These are phyloP conservation scores for Anacardium occidentale DNA, from an alignment of 345 rosid species.

Conservation along the genomic window DNA sequence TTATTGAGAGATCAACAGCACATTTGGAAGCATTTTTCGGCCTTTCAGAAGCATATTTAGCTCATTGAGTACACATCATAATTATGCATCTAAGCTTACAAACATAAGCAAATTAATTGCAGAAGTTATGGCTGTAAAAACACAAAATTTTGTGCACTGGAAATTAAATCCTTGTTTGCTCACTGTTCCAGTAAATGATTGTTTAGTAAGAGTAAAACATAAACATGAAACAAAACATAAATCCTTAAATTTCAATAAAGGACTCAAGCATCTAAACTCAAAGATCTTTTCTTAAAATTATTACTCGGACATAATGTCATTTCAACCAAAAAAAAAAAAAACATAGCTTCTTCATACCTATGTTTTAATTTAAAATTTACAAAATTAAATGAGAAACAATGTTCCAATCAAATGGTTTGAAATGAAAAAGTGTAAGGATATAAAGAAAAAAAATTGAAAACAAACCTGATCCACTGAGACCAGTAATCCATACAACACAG, in stretches of 20 bases:
- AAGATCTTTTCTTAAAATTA: background rate
- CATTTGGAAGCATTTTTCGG: background rate
- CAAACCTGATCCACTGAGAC: slow-evolving; percentile 95
- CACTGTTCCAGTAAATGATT: background rate
- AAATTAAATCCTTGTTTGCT: background rate
- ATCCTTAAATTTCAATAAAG: background rate
- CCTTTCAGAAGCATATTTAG: background rate
- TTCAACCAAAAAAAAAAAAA: background rate
- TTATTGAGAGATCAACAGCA: background rate
- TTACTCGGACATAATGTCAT: background rate
- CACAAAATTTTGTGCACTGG: background rate
- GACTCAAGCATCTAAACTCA: background rate
- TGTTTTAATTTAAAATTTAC: background rate
- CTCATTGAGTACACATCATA: background rate
- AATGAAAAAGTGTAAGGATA: background rate
- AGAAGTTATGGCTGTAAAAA: background rate
- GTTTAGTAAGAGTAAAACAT: background rate
- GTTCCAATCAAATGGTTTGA: background rate
- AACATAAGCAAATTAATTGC: background rate
- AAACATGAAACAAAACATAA: background rate
- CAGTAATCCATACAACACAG: slow-evolving; percentile 94
- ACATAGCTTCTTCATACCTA: background rate
- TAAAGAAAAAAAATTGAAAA: background rate
- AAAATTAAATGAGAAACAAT: background rate
- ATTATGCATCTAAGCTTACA: background rate